phyloP scores from a whole-genome alignment of 441 rosid species.

The Populus hybrid region DNA sequence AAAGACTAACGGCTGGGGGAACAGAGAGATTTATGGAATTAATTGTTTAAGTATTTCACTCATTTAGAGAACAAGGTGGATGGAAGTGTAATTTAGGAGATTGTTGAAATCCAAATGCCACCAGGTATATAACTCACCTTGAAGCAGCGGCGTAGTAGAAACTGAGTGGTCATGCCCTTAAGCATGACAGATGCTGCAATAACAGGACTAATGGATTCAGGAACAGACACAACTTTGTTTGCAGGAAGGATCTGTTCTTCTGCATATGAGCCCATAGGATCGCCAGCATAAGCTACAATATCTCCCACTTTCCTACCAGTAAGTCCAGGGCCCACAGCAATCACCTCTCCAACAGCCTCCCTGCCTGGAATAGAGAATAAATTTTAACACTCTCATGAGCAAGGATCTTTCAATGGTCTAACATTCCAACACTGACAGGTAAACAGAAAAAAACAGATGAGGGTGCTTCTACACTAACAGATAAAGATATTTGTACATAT shows the following conservation, averaged over 20 bases:
- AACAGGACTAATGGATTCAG: conserved; percentile 64
- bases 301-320: conserved; percentile 77
- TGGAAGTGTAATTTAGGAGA: neutral
- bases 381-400: neutral
- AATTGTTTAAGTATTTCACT: too few species aligned
- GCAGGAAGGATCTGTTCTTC: conserved; percentile 94
- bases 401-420: too few species aligned
- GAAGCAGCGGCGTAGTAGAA: conserved; percentile 66
- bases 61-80: too few species aligned
- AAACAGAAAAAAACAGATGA: neutral
- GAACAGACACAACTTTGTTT: conserved; percentile 70
- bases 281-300: conserved; percentile 76
- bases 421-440: too few species aligned
- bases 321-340: conserved; percentile 78
- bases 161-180: conserved; percentile 92
- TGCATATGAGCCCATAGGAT: conserved; percentile 65
- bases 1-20: too few species aligned
- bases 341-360: conserved; percentile 93
- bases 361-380: conserved; percentile 36
- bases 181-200: conserved; percentile 72
- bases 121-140: conserved; percentile 46
- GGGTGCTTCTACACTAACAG: too few species aligned
- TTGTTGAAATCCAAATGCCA: conserved; percentile 4
- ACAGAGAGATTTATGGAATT: too few species aligned
- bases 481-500: too few species aligned